Evolutionary conservation across 768 basidiomycete species (phyloP).

Genomic region (Tricholoma terreum): DNA sequence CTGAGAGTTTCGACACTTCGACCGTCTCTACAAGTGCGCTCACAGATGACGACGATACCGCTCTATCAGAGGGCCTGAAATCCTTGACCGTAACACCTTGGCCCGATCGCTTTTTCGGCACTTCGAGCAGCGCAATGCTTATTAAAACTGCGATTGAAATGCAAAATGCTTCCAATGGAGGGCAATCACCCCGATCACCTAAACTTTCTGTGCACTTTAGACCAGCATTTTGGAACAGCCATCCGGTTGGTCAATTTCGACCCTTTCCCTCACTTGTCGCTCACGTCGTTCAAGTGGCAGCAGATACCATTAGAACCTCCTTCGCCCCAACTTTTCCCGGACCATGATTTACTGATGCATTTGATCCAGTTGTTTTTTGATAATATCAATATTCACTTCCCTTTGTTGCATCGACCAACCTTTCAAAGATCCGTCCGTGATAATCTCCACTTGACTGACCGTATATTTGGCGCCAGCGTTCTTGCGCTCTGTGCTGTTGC

Average conservation of each 20-base stretch:
- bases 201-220: slow-evolving; percentile 1
- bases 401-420: slow-evolving; percentile 65
- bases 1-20: neutral
- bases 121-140: slow-evolving; percentile 16
- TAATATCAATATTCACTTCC: slow-evolving; percentile 46
- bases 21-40: neutral
- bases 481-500: slow-evolving; percentile 66
- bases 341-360: slow-evolving; percentile 41
- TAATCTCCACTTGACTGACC: slow-evolving; percentile 46
- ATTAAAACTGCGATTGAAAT: slow-evolving; percentile 15
- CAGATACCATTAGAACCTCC: slow-evolving; percentile 19
- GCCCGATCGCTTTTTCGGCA: slow-evolving; percentile 15
- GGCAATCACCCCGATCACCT: neutral
- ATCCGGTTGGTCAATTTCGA: slow-evolving; percentile 12
- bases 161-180: slow-evolving; percentile 9
- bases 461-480: slow-evolving; percentile 52
- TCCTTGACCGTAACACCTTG: slow-evolving; percentile 10
- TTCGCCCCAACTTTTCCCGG: slow-evolving; percentile 39
- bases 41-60: slow-evolving; percentile 4
- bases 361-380: slow-evolving; percentile 62
- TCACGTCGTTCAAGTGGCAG: slow-evolving; percentile 37
- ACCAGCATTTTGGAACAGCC: slow-evolving; percentile 15
- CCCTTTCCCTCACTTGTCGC: neutral
- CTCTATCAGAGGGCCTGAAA: slow-evolving; percentile 13
- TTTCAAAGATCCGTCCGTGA: slow-evolving; percentile 51